Conservation (phyloP, 2,329 filamentous ascomycete genomes). For the Kalmusia sp. region DNA sequence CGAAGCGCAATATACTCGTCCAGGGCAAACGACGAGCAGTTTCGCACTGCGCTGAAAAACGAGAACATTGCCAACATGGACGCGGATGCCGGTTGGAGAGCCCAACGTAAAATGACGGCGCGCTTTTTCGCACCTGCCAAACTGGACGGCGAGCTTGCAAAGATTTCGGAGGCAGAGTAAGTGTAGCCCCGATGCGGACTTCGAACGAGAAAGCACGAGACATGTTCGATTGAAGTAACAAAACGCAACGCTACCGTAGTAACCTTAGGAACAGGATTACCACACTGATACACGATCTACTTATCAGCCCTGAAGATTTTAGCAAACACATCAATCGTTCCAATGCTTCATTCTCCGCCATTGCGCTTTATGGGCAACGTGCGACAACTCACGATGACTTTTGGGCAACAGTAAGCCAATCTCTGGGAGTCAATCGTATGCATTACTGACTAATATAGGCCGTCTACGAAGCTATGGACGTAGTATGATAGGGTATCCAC, state of each 20-base stretch:
- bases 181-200: constrained; percentile 8
- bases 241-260: background rate
- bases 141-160: constrained; percentile 25
- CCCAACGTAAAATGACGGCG: constrained; percentile 27
- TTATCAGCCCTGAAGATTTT: constrained; percentile 54
- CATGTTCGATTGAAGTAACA: constrained; percentile 7
- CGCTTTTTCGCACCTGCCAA: constrained; percentile 27
- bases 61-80: constrained; percentile 32
- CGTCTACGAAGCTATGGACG: constrained; percentile 27
- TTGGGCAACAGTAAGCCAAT: constrained; percentile 29
- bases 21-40: constrained; percentile 17
- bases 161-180: constrained; percentile 35
- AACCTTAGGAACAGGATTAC: constrained; percentile 18
- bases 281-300: constrained; percentile 53
- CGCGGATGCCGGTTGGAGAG: constrained; percentile 23
- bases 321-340: constrained; percentile 24
- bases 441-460: constrained; percentile 11
- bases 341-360: constrained; percentile 27
- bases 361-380: constrained; percentile 30
- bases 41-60: constrained; percentile 10
- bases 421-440: constrained; percentile 1
- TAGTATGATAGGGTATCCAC: constrained; percentile 14
- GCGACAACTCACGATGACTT: constrained; percentile 24
- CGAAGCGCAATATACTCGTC: constrained; percentile 23
- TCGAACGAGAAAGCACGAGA: constrained; percentile 7